phyloP scores from a whole-genome alignment of 1,284 basidiomycete species.

The Gymnopus androsaceus region DNA sequence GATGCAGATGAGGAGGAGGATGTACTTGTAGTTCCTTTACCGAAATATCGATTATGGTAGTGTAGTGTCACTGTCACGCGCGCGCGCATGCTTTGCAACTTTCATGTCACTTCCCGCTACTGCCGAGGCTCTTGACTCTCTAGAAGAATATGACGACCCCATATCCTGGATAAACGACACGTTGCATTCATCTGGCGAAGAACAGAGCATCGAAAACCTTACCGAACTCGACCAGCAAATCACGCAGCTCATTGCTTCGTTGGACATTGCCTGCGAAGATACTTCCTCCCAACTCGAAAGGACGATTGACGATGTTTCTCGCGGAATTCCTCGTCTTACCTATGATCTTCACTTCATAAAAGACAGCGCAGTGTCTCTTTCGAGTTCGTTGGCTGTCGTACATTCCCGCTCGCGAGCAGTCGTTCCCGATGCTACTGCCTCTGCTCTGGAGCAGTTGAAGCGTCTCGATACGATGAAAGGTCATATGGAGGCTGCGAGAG shows the following conservation, averaged over 20 bases:
- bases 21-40: constrained; percentile 55
- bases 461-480: constrained; percentile 81
- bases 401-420: constrained; percentile 51
- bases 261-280: constrained; percentile 85
- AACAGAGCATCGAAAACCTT: constrained; percentile 45
- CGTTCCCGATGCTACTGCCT: constrained; percentile 54
- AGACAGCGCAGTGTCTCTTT: constrained; percentile 80
- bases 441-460: constrained; percentile 72
- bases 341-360: constrained; percentile 96
- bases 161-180: constrained; percentile 68
- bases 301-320: constrained; percentile 86
- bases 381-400: constrained; percentile 61
- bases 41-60: constrained; percentile 42
- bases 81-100: not conserved
- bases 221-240: constrained; percentile 74
- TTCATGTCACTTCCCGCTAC: constrained; percentile 12
- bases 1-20: constrained; percentile 37
- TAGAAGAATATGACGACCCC: constrained; percentile 49
- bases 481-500: constrained; percentile 84
- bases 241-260: constrained; percentile 67
- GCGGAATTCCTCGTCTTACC: constrained; percentile 82
- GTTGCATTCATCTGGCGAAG: constrained; percentile 39
- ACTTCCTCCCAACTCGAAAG: constrained; percentile 84
- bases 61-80: not conserved
- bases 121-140: constrained; percentile 20